A percentile compares a stretch with the other conserved stretches of the same genome.
Evolutionary conservation across 495 filamentous ascomycete genomes (phyloP).

Genomic region (Penicillium nucicola): DNA sequence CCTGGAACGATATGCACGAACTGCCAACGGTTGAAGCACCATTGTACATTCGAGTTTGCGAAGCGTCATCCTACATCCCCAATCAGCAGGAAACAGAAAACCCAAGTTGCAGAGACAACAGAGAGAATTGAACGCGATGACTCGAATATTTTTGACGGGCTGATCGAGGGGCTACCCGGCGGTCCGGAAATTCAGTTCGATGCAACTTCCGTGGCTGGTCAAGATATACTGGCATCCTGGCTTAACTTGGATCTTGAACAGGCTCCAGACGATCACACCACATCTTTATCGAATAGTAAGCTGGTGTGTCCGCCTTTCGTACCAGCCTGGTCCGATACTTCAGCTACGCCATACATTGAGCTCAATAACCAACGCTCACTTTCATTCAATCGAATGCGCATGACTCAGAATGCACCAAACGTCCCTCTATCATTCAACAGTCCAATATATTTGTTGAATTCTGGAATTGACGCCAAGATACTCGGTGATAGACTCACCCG

Average conservation of each 20-base stretch:
- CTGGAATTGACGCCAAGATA: conserved; percentile 16
- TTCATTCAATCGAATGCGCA: background rate
- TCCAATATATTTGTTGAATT: conserved; percentile 23
- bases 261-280: background rate
- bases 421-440: conserved; percentile 10
- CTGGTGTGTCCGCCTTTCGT: background rate
- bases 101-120: background rate
- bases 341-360: background rate
- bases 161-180: background rate
- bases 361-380: background rate
- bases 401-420: background rate
- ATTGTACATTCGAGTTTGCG: conserved; percentile 26
- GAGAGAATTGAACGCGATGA: background rate
- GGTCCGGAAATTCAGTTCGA: background rate
- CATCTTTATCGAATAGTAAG: background rate
- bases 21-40: conserved; percentile 18
- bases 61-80: conserved; percentile 1
- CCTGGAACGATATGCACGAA: conserved; percentile 7
- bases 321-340: background rate
- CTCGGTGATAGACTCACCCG: conserved; percentile 13
- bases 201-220: background rate
- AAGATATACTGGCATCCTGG: conserved; percentile 5
- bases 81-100: conserved; percentile 1
- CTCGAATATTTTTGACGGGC: background rate
- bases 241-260: conserved; percentile 10